Base-by-base conservation (phyloP, 441 rosid genomes). In the Pelargonium fulgidum region DNA sequence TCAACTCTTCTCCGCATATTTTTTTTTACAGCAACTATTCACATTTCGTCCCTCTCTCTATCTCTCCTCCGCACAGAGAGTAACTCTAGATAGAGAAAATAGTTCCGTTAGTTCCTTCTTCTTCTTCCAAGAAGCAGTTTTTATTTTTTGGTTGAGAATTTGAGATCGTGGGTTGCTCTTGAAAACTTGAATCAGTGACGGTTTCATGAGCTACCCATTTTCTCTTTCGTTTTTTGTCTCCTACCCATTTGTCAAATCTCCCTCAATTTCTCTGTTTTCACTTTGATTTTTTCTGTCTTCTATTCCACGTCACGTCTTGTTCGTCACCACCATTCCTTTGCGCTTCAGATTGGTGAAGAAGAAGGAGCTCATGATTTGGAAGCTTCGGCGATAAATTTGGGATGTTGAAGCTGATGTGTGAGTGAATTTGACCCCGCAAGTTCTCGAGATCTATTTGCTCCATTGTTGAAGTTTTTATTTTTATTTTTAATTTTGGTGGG, bases 111-210 rank as follows among this genome's bases (percentile, higher is more conserved):
- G 42, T 39, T 39, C 42, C 8, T 39, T 39, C 39, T 33, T 33
- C 42, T 39, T 39, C 42, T 39, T 39, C 39, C 42, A 39, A 39
- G 42, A 7, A 7, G 42, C 42, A 39, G 42, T 39, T 39, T 39
- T 7, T 6, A 6, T 39, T 39, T 39, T 39, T 39, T 39, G 42
- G 42, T 39, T 39, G 42, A 24, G 29, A 24, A 24, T 10, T 47
- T 47, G 54, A 52, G 59, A 52, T 52, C 59, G 59, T 52, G 59
- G 59, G 59, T n/a, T 52, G 59, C 20, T 52, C 19, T 52, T 52
- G 59, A 52, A 52, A 52, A 52, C 17, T 52, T 16, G 59, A 52
- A 52, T 14, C 59, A 3, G 59, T 52, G 6, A 14, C 59, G 6
- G 59, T 52, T 52, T 16, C 17, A 52, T 14, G 4, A 52, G 8